Conservation (phyloP, 1,139 yeast species). For the Lodderomyces beijingensis region DNA sequence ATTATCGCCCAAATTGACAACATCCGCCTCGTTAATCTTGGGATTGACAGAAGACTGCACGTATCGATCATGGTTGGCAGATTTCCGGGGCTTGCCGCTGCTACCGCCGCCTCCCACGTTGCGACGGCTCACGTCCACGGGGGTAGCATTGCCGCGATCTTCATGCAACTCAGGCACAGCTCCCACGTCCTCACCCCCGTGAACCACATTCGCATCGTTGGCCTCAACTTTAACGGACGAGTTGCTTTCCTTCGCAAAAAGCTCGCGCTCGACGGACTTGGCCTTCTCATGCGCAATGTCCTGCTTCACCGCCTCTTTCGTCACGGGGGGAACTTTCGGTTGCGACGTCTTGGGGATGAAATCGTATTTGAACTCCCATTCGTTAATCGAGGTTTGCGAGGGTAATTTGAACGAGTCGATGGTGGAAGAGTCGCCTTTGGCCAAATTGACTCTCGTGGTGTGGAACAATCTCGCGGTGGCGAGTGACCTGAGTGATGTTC, state of each 20-base stretch:
- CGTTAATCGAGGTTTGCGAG: slow-evolving; percentile 44
- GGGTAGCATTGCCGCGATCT: slow-evolving; percentile 29
- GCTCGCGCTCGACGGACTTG: slow-evolving; percentile 39
- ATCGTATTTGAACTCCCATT: slow-evolving; percentile 52
- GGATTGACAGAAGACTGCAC: slow-evolving; percentile 43
- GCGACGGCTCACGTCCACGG: slow-evolving; percentile 19
- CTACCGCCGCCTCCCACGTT: slow-evolving; percentile 11
- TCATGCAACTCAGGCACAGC: slow-evolving; percentile 39
- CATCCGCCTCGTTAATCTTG: slow-evolving; percentile 34
- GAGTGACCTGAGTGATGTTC: no score
- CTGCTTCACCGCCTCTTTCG: slow-evolving; percentile 47
- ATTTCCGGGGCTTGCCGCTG: slow-evolving; percentile 22
- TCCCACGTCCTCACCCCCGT: slow-evolving; percentile 41
- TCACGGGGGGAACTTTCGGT: slow-evolving; percentile 51
- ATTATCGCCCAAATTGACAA: slow-evolving; percentile 35
- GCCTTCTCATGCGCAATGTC: slow-evolving; percentile 43
- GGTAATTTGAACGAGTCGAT: slow-evolving; percentile 45
- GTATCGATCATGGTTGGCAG: slow-evolving; percentile 41
- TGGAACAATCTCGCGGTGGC: slow-evolving; percentile 5
- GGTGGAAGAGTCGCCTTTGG: slow-evolving; percentile 44
- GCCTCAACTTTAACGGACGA: slow-evolving; percentile 45
- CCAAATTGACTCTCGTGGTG: slow-evolving; percentile 12
- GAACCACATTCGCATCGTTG: slow-evolving; percentile 37
- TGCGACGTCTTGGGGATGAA: slow-evolving; percentile 40
- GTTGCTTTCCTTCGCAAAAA: slow-evolving; percentile 32